Conservation (phyloP, 23 red algal genomes). For the Gracilaria domingensis region DNA sequence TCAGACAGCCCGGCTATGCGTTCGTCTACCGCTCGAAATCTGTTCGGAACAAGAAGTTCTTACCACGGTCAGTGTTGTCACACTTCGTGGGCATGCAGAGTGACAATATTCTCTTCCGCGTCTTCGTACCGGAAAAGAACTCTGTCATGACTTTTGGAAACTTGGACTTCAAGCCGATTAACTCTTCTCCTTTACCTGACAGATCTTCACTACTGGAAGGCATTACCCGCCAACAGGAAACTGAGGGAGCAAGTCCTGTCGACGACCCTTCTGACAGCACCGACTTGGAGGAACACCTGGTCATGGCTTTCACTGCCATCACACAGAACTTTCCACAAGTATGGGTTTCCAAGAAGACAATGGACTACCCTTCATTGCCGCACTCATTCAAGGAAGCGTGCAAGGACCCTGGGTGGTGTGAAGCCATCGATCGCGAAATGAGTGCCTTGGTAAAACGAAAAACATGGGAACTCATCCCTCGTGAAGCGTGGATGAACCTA, state of each 20-base stretch:
- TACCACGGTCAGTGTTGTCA: neutral
- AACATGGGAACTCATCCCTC: too few relatives aligned
- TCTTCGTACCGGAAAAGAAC: too few relatives aligned
- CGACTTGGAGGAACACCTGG: neutral
- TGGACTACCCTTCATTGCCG: neutral
- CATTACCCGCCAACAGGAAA: neutral
- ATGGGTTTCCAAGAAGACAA: neutral
- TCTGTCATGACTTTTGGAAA: constrained; percentile 4
- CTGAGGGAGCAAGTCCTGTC: neutral
- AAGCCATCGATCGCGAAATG: constrained; percentile 53
- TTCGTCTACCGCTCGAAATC: constrained; percentile 16
- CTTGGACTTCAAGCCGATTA: constrained; percentile 25
- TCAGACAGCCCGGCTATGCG: too few relatives aligned
- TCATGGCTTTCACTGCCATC: neutral
- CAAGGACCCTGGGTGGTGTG: neutral
- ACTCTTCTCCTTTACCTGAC: neutral
- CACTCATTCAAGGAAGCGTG: constrained; percentile 5
- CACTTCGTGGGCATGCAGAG: too few relatives aligned
- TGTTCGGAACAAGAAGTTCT: constrained; percentile 12
- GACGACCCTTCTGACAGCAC: neutral
- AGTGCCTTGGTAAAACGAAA: neutral
- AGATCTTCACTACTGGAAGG: constrained; percentile 9
- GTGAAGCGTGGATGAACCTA: too few relatives aligned
- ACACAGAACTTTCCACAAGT: neutral
- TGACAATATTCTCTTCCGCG: too few relatives aligned